These are phyloP conservation scores for Populus simonii DNA, from an alignment of 345 rosid genomes.

Conservation along the genomic window DNA sequence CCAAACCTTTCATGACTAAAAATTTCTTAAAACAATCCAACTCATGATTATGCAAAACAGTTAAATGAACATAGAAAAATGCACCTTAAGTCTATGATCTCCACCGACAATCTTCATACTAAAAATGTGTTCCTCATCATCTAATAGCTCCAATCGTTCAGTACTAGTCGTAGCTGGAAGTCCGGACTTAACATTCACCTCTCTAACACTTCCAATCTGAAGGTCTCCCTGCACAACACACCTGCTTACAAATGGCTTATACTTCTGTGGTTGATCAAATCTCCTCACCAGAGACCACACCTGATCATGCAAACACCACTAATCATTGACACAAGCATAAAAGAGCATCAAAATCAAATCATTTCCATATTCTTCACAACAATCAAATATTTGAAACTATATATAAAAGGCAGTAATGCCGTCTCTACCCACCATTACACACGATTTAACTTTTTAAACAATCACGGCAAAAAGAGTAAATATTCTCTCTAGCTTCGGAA, in stretches of 20 bases:
- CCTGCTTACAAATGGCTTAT: conserved; percentile 71
- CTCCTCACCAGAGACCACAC: conserved; percentile 85
- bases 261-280: conserved; percentile 76
- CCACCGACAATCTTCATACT: conserved; percentile 84
- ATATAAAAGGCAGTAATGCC: background rate
- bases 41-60: background rate
- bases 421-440: background rate
- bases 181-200: conserved; percentile 76
- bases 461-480: background rate
- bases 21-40: background rate
- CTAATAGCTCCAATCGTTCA: conserved; percentile 67
- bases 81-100: conserved; percentile 83
- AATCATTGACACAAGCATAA: background rate
- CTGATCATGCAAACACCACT: conserved; percentile 26
- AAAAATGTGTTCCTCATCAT: conserved; percentile 70
- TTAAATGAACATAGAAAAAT: background rate
- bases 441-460: background rate
- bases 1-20: background rate
- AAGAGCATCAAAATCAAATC: background rate
- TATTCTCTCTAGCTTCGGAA: background rate
- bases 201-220: conserved; percentile 78
- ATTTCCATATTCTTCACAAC: background rate
- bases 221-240: conserved; percentile 68
- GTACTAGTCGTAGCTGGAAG: conserved; percentile 80
- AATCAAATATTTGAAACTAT: background rate